Evolutionary conservation across 1,284 basidiomycete genomes (phyloP).

Genomic region (Inonotus hispidus): DNA sequence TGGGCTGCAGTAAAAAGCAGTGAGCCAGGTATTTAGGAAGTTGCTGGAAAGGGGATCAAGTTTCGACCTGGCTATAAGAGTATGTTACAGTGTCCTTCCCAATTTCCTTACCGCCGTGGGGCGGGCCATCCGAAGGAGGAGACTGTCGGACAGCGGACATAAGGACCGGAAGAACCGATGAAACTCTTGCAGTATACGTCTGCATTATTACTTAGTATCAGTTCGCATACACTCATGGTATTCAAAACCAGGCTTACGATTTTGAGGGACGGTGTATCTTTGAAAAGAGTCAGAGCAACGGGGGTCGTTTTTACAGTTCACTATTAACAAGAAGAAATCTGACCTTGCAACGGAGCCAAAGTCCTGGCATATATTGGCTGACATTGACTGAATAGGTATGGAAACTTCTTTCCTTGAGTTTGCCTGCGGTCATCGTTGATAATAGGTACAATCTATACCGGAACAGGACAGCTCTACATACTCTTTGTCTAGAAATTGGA

Average conservation of each 20-base stretch:
- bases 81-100: constrained; percentile 68
- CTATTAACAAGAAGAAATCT: constrained; percentile 9
- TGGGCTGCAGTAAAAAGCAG: constrained; percentile 44
- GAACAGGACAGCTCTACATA: constrained; percentile 30
- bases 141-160: constrained; percentile 79
- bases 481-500: constrained; percentile 93
- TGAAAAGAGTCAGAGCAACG: constrained; percentile 3
- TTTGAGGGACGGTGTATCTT: constrained; percentile 70
- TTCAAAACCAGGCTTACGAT: constrained; percentile 41
- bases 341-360: constrained; percentile 77
- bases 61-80: constrained; percentile 56
- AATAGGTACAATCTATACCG: neutral
- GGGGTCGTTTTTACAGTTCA: no score
- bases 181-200: constrained; percentile 75
- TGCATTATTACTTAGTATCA: constrained; percentile 27
- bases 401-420: constrained; percentile 82
- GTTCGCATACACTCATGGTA: constrained; percentile 18
- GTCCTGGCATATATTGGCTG: constrained; percentile 89
- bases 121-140: constrained; percentile 60
- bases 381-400: constrained; percentile 92
- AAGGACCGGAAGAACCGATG: constrained; percentile 74
- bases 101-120: constrained; percentile 61
- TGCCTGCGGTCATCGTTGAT: constrained; percentile 49
- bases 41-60: neutral
- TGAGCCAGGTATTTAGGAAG: neutral